These are phyloP conservation scores for Cryphonectria parasitica DNA, from an alignment of 2,329 filamentous ascomycete species.

Conservation along the genomic window DNA sequence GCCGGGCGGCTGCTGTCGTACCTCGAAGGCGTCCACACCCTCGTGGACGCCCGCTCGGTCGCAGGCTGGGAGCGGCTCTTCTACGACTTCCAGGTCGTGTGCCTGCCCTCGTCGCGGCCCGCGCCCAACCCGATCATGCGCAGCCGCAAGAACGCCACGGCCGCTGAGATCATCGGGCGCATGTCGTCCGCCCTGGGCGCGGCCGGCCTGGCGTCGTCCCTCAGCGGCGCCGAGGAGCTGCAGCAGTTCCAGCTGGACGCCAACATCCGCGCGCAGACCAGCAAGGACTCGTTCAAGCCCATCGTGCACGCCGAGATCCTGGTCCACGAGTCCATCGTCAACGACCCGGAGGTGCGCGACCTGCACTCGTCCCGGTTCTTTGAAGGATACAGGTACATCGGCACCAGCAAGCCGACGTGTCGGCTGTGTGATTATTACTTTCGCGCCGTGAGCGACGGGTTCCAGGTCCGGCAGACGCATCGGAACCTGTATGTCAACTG, in stretches of 20 bases:
- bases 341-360: conserved; percentile 16
- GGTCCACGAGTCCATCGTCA: conserved; percentile 35
- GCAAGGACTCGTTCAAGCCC: conserved; percentile 31
- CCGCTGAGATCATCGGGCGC: conserved; percentile 31
- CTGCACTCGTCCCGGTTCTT: conserved; percentile 36
- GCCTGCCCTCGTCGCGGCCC: conserved; percentile 35
- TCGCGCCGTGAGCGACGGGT: conserved; percentile 31
- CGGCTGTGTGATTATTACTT: conserved; percentile 44
- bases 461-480: conserved; percentile 39
- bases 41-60: conserved; percentile 32
- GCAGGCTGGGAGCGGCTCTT: conserved; percentile 39
- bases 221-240: conserved; percentile 28
- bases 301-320: conserved; percentile 44
- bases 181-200: conserved; percentile 20
- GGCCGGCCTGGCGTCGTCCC: conserved; percentile 12
- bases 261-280: conserved; percentile 18
- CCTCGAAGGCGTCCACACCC: conserved; percentile 31
- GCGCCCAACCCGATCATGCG: conserved; percentile 26
- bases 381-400: conserved; percentile 42
- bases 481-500: conserved; percentile 46
- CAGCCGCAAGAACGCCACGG: conserved; percentile 6
- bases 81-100: conserved; percentile 35
- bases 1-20: conserved; percentile 37
- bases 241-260: conserved; percentile 30
- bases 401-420: conserved; percentile 46